These are phyloP conservation scores for Harringtonia lauricola DNA, from an alignment of 2,329 filamentous ascomycete species.

Conservation along the genomic window DNA sequence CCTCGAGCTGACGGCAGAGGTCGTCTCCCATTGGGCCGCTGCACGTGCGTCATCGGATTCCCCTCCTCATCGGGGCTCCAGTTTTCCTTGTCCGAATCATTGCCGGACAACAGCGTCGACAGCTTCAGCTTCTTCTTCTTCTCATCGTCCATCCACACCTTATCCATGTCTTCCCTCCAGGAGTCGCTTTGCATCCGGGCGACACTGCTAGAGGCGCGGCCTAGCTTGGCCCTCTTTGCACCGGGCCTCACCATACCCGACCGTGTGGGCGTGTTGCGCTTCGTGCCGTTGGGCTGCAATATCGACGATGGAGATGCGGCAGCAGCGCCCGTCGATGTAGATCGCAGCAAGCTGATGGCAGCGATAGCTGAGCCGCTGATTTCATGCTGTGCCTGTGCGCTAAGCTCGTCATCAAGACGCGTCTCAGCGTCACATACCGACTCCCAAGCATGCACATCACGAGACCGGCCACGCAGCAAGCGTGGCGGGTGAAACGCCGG, in stretches of 20 bases:
- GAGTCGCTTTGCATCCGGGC: conserved; percentile 41
- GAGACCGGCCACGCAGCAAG: conserved; percentile 61
- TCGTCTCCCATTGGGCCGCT: conserved; percentile 18
- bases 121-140: conserved; percentile 30
- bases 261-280: conserved; percentile 46
- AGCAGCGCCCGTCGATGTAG: conserved; percentile 39
- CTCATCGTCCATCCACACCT: conserved; percentile 18
- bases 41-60: conserved; percentile 19
- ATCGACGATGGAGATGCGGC: conserved; percentile 22
- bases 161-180: conserved; percentile 17
- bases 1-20: conserved; percentile 26
- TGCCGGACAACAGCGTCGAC: conserved; percentile 31
- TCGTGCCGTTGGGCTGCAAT: conserved; percentile 46
- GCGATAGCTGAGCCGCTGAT: conserved; percentile 68
- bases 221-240: conserved; percentile 52
- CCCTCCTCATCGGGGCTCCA: conserved; percentile 51
- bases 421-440: conserved; percentile 75
- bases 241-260: conserved; percentile 20
- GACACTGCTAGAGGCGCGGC: conserved; percentile 49
- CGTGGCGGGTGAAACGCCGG: conserved; percentile 25
- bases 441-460: conserved; percentile 84
- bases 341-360: conserved; percentile 71
- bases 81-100: conserved; percentile 94
- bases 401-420: conserved; percentile 58
- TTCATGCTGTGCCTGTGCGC: conserved; percentile 71